Percentiles rank a stretch among this genome's conserved stretches.
Conservation (phyloP, 2,329 filamentous ascomycete species). For the Stachybotrys elegans region DNA sequence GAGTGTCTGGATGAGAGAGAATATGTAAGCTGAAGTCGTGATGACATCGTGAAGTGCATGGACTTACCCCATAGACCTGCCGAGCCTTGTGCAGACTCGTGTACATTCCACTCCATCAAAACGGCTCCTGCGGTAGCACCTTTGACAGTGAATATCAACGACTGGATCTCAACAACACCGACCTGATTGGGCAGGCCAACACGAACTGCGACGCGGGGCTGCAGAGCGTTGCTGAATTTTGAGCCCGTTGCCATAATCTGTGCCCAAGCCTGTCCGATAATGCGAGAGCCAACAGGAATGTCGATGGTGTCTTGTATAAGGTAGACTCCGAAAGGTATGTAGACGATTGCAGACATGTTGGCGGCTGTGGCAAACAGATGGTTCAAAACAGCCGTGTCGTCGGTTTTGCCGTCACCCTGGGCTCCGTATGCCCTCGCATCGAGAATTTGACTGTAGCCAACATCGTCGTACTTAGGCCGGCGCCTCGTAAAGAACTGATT, state of each 20-base stretch:
- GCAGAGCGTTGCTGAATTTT: conserved; percentile 42
- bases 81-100: conserved; percentile 27
- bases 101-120: conserved; percentile 62
- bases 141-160: conserved; percentile 56
- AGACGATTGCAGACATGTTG: conserved; percentile 29
- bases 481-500: conserved; percentile 4
- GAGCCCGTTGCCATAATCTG: conserved; percentile 44
- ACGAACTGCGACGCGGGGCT: conserved; percentile 51
- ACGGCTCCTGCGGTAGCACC: conserved; percentile 56
- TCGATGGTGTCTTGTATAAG: conserved; percentile 38
- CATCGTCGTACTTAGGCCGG: conserved; percentile 7
- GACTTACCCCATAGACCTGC: conserved; percentile 44
- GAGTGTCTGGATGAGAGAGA: conserved; percentile 29
- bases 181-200: conserved; percentile 51
- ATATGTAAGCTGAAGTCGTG: neutral
- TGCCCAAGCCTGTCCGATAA: conserved; percentile 42
- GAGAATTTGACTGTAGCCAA: conserved; percentile 5
- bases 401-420: conserved; percentile 63
- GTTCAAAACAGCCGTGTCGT: conserved; percentile 44
- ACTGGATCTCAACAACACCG: conserved; percentile 57
- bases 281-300: conserved; percentile 36
- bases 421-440: conserved; percentile 33
- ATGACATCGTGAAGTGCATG: neutral
- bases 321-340: conserved; percentile 40
- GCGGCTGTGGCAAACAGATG: conserved; percentile 21